Percentiles rank a stretch among this genome's conserved stretches.
Conservation (phyloP, 257 asterid genomes). For the Rehmannia glutinosa region DNA sequence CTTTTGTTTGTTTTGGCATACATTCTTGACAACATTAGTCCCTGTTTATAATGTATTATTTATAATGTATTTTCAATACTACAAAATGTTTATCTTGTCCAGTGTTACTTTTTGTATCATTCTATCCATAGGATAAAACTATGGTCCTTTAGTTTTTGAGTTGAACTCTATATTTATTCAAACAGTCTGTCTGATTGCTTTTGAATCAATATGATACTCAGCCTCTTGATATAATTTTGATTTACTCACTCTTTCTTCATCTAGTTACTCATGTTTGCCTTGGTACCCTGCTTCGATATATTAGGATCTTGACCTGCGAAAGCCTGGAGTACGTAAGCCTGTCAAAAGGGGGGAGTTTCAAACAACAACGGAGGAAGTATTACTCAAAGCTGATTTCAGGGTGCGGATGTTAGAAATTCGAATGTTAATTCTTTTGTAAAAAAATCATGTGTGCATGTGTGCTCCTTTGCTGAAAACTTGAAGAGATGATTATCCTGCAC, state of each 20-base stretch:
- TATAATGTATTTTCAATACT: neutral
- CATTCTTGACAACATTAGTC: neutral
- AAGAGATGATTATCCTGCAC: too few species aligned
- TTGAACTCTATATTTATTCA: constrained; percentile 6
- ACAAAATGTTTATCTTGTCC: neutral
- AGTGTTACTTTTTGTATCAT: neutral
- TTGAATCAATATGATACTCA: neutral
- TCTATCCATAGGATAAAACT: neutral
- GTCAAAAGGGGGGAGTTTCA: constrained; percentile 53
- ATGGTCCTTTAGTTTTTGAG: neutral
- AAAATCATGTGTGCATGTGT: neutral
- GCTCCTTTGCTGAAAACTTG: too few species aligned
- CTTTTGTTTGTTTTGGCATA: neutral
- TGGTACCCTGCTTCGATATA: constrained; percentile 13
- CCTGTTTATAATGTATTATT: neutral
- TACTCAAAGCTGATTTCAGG: constrained; percentile 93
- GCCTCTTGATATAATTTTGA: neutral
- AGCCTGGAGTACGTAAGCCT: constrained; percentile 65
- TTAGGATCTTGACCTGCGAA: constrained; percentile 85
- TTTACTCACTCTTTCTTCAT: too few species aligned
- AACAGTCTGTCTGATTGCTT: neutral
- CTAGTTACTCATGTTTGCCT: constrained; percentile 13
- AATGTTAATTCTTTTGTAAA: neutral
- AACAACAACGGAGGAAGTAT: constrained; percentile 78
- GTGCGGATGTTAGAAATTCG: constrained; percentile 31